Conservation (phyloP, 2,329 filamentous ascomycete genomes). For the Colletotrichum sp. region DNA sequence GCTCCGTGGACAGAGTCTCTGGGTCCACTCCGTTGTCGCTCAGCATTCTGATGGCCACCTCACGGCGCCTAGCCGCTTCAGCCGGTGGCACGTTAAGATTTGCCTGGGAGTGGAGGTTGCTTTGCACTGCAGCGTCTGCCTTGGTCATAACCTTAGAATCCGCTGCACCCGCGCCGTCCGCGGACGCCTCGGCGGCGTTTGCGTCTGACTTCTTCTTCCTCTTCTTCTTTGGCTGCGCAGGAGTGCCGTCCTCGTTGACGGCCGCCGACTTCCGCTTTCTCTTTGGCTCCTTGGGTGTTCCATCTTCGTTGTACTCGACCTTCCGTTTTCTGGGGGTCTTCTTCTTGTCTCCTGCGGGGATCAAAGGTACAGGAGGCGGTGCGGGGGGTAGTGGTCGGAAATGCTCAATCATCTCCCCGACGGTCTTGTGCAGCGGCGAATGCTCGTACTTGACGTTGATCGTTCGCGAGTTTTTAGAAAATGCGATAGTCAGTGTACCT, state of each 20-base stretch:
- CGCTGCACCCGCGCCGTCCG: background rate
- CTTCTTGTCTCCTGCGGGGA: constrained; percentile 25
- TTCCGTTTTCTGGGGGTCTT: constrained; percentile 31
- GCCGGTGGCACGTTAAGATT: constrained; percentile 37
- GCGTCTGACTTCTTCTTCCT: constrained; percentile 7
- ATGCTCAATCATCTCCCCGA: constrained; percentile 52
- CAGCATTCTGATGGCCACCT: constrained; percentile 54
- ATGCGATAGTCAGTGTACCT: constrained; percentile 54
- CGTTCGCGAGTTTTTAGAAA: constrained; percentile 49
- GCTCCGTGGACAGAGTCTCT: constrained; percentile 55
- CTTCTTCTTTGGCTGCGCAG: constrained; percentile 15
- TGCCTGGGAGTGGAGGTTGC: constrained; percentile 19
- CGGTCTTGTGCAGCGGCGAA: constrained; percentile 61
- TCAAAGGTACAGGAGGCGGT: constrained; percentile 26
- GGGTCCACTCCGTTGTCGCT: constrained; percentile 54
- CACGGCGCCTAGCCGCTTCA: constrained; percentile 55
- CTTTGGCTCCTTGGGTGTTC: background rate
- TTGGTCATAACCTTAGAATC: constrained; percentile 4
- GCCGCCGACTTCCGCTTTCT: constrained; percentile 20
- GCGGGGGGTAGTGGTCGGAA: constrained; percentile 50
- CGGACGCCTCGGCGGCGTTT: background rate
- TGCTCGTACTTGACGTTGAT: constrained; percentile 62
- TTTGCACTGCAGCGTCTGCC: constrained; percentile 18
- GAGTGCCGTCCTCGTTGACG: constrained; percentile 21
- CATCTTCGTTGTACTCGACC: background rate